phyloP scores from a whole-genome alignment of 495 filamentous ascomycete species.

The Cetradonia linearis region DNA sequence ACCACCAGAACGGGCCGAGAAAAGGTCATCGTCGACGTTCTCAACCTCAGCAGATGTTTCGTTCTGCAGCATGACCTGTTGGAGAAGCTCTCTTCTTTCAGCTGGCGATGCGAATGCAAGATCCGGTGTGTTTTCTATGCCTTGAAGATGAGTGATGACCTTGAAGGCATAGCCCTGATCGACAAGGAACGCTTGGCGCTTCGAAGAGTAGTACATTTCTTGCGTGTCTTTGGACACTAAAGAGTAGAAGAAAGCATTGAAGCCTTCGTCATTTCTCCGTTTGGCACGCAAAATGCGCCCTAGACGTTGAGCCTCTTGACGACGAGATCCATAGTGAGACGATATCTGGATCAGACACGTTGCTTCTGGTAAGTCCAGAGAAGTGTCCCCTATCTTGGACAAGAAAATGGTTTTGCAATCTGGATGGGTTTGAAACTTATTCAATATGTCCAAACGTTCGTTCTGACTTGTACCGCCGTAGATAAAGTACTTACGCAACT shows the following conservation, averaged over 20 bases:
- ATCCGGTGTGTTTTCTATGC: conserved; percentile 72
- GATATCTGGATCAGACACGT: conserved; percentile 98
- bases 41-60: conserved; percentile 70
- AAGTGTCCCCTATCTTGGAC: conserved; percentile 96
- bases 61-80: conserved; percentile 86
- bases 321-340: conserved; percentile 93
- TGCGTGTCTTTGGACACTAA: conserved; percentile 93
- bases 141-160: conserved; percentile 92
- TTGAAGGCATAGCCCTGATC: conserved; percentile 99
- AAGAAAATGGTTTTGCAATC: conserved; percentile 92
- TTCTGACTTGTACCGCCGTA: conserved; percentile 79
- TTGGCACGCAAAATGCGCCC: conserved; percentile 95
- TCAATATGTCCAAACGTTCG: conserved; percentile 80
- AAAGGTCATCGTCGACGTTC: conserved; percentile 73
- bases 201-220: conserved; percentile 97
- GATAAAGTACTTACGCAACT: conserved; percentile 82
- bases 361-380: conserved; percentile 89
- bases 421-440: conserved; percentile 95
- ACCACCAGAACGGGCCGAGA: conserved; percentile 48
- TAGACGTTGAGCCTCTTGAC: conserved; percentile 91
- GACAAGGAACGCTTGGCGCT: conserved; percentile 94
- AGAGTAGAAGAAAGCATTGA: conserved; percentile 99
- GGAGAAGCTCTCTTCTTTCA: conserved; percentile 80
- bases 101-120: conserved; percentile 70
- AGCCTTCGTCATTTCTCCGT: conserved; percentile 93